Percentiles rank a stretch among this genome's conserved stretches.
phyloP scores from a whole-genome alignment of 495 filamentous ascomycete genomes.

The Tuber borchii region DNA sequence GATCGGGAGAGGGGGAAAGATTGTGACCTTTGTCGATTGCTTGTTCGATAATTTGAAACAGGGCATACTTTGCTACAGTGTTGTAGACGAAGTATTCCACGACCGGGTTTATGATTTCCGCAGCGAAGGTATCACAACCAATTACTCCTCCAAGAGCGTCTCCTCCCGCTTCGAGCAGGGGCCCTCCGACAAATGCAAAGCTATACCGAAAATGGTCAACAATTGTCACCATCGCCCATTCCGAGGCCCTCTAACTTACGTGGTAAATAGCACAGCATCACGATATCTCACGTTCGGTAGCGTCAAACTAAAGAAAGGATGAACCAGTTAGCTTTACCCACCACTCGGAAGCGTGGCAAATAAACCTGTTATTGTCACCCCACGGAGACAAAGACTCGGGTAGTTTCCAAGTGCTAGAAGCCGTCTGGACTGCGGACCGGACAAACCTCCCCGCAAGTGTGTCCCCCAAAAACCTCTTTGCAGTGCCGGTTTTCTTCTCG shows the following conservation, averaged over 20 bases:
- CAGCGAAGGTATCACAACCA: constrained; percentile 43
- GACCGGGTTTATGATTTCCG: constrained; percentile 43
- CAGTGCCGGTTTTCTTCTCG: constrained; percentile 42
- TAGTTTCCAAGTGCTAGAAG: constrained; percentile 42
- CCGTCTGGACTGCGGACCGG: constrained; percentile 43
- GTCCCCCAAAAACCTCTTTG: constrained; percentile 44
- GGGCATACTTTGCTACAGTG: constrained; percentile 43
- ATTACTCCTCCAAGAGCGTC: constrained; percentile 37
- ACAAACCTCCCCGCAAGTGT: constrained; percentile 44
- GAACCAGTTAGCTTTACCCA: not conserved
- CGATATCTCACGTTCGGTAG: constrained; percentile 46
- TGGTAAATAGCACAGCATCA: constrained; percentile 44
- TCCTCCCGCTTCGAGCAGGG: constrained; percentile 41
- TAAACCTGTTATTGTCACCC: constrained; percentile 44
- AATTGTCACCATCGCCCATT: not conserved
- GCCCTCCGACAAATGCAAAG: constrained; percentile 43
- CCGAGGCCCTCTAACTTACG: constrained; percentile 4
- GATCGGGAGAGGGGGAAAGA: not conserved
- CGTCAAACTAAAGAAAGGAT: constrained; percentile 37
- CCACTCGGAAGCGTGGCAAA: not conserved
- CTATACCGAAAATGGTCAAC: constrained; percentile 21
- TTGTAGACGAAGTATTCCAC: constrained; percentile 40
- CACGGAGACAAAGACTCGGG: constrained; percentile 44
- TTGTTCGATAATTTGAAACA: constrained; percentile 46
- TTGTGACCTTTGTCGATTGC: constrained; percentile 44